Base-by-base conservation (phyloP, 805 yeast species). In the Metschnikowia noctiluminum region DNA sequence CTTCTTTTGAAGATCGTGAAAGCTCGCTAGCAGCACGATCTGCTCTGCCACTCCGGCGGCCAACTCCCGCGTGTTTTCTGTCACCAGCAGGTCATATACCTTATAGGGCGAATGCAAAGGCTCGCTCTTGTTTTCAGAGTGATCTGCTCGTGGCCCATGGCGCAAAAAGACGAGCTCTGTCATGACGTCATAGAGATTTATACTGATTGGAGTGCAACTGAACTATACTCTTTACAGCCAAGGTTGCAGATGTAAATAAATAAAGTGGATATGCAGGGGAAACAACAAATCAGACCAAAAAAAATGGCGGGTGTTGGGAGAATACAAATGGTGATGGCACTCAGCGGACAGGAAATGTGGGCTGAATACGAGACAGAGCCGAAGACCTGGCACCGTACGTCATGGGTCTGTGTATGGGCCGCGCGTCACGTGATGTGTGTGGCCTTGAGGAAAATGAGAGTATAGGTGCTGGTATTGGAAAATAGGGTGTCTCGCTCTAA, bases 131-230 rank as follows among this genome's bases (percentile, higher is more conserved):
- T 54, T 42, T 34, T 56, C 46, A 12, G 66, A 69, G 53, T 70
- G 74, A 54, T 73, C 77, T 40, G 71, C 69, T 39, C 78, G 58
- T 38, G 63, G 61, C 27, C 74, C 76, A 59, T 73, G 78, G 50
- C 78, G 74, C 45, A 73, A 60, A 62, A 73, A 73, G 59, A 59
- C 70, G 53, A 73, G 62, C 59, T 72, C 76, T 27, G 74, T 60
- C 74, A 69, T 69, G 55, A 36, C 46, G 40, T 46, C 45, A 44
- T 42, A 27, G 35, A 41, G 35, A 21, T 30, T 10, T 30, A 12
- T 30, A 6, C 21, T 21, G 32, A 30, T 30, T 30, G 32, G 32
- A 9, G 2, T 38, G 27, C 31, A 27, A 21, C 26, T 5, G 41
- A 26, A 21, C 3, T 10, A 21, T 15, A 11, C 6, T n/a, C 7